Evolutionary conservation across 495 filamentous ascomycete species (phyloP).

Genomic region (Saxispiralis lemnorum): DNA sequence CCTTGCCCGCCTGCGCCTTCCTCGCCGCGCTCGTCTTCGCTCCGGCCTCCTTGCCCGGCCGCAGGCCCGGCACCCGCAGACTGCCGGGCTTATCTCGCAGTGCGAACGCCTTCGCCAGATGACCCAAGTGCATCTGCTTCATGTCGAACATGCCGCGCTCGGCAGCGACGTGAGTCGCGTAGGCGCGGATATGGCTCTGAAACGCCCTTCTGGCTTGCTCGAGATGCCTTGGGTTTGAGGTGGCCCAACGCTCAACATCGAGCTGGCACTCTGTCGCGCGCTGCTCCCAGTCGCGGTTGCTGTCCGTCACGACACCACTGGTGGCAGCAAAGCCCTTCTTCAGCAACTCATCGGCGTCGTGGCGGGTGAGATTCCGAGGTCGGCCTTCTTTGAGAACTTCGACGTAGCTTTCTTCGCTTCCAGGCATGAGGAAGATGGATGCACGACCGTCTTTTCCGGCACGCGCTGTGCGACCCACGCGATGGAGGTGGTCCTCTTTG

Average conservation of each 20-base stretch:
- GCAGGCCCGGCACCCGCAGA: slow-evolving; percentile 54
- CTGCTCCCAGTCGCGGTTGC: slow-evolving; percentile 40
- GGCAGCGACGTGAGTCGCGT: slow-evolving; percentile 74
- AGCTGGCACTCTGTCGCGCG: slow-evolving; percentile 63
- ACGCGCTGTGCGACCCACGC: slow-evolving; percentile 85
- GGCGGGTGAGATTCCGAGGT: slow-evolving; percentile 37
- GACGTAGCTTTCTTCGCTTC: slow-evolving; percentile 78
- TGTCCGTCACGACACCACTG: slow-evolving; percentile 16
- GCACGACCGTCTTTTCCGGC: slow-evolving; percentile 80
- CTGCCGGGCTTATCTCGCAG: slow-evolving; percentile 73
- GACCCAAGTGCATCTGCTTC: slow-evolving; percentile 72
- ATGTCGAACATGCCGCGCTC: slow-evolving; percentile 80
- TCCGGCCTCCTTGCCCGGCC: slow-evolving; percentile 15
- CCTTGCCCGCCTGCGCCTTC: slow-evolving; percentile 21
- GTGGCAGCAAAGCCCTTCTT: slow-evolving; percentile 38
- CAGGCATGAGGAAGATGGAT: slow-evolving; percentile 73
- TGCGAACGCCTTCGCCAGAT: slow-evolving; percentile 83
- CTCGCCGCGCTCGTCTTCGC: slow-evolving; percentile 29
- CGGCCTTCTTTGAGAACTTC: slow-evolving; percentile 45
- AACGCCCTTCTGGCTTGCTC: slow-evolving; percentile 65
- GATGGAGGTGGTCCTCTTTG: slow-evolving; percentile 77
- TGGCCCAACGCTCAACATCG: slow-evolving; percentile 51
- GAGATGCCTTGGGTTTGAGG: slow-evolving; percentile 41
- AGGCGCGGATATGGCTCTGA: slow-evolving; percentile 82
- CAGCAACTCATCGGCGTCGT: slow-evolving; percentile 41